Base-by-base conservation (phyloP, 1,284 basidiomycete species). In the Dichomitus squalens region DNA sequence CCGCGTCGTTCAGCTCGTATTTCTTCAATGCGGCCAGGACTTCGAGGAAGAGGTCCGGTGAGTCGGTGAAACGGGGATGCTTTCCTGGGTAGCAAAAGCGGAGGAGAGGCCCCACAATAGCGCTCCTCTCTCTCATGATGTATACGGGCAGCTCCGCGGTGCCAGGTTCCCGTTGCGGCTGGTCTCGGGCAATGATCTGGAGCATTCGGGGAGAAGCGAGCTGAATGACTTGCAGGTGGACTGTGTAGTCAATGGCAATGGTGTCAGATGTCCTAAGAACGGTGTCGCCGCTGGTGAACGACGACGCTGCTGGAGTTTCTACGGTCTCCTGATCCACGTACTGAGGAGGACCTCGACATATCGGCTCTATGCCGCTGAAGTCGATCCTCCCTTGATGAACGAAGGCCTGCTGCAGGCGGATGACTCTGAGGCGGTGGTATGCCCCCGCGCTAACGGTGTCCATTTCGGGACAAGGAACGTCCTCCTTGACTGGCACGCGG, bases 181-280 rank as follows among this genome's bases (percentile, higher is more conserved):
- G 18, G 29, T 34, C 44, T 20, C 9, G n/a, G 0, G 6, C 20
- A 27, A 47, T 27, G 27, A 21, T 47, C 11, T 18, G 3, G 3
- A 47, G 18, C 29, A 47, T 33, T 1, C 18, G 20, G 29, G 27
- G 27, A 21, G 18, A 60, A 35, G 56, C 33, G 40, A 39, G 16
- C 14, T 36, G 29, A 31, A 53, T 23, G 41, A 57, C 35, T 18
- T 20, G 18, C 11, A 39, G 39, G 23, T 53, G 43, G 9, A 53
- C 46, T 7, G 29, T 43, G 18, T 53, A 59, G 64, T 58, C 53
- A 14, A 58, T 9, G 20, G 25, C 53, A 14, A 58, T 9, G 20
- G 25, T 21, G 33, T 57, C 52, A 20, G 63, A 66, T 57, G 68
- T 57, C 57, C 61, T 63, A 63, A 66, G 60, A 68, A 72, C 69